A percentile compares a stretch with the other conserved stretches of the same genome.
phyloP scores from a whole-genome alignment of 2,329 filamentous ascomycete species.

The Grosmannia penicillata region DNA sequence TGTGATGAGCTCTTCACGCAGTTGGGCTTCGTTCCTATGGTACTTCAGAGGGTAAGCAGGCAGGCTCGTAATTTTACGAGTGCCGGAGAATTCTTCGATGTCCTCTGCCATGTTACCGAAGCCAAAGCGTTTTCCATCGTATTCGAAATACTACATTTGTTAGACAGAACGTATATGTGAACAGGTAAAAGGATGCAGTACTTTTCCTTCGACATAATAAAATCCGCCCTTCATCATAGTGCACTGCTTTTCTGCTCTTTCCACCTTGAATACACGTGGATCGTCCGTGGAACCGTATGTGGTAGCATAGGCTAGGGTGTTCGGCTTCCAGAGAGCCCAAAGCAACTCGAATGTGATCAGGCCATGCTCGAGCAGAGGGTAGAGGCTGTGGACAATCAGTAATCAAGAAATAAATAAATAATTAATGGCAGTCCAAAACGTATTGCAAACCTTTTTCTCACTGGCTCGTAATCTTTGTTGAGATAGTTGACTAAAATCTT shows the following conservation, averaged over 20 bases:
- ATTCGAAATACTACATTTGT: constrained; percentile 54
- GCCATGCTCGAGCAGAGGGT: constrained; percentile 66
- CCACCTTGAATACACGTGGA: constrained; percentile 69
- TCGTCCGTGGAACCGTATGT: constrained; percentile 67
- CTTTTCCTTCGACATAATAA: constrained; percentile 59
- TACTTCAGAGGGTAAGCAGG: constrained; percentile 65
- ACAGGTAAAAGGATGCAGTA: neutral
- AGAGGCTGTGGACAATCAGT: constrained; percentile 35
- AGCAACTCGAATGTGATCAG: constrained; percentile 80
- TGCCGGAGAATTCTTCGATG: constrained; percentile 63
- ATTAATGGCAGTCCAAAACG: no score
- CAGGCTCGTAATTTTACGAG: constrained; percentile 68
- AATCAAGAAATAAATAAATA: neutral
- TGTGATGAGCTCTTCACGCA: constrained; percentile 55
- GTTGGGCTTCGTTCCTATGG: constrained; percentile 53
- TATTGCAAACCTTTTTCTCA: constrained; percentile 42
- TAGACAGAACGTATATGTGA: neutral
- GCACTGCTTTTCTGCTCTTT: constrained; percentile 55
- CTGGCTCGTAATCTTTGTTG: constrained; percentile 57
- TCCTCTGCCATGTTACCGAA: constrained; percentile 56
- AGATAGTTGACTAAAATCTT: constrained; percentile 36
- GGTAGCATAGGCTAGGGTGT: constrained; percentile 61
- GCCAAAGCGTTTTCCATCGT: constrained; percentile 75
- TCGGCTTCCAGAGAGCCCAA: constrained; percentile 82
- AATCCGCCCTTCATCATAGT: constrained; percentile 58